Evolutionary conservation across 768 basidiomycete species (phyloP).

Genomic region (Gloeopeniophorella convolvens): DNA sequence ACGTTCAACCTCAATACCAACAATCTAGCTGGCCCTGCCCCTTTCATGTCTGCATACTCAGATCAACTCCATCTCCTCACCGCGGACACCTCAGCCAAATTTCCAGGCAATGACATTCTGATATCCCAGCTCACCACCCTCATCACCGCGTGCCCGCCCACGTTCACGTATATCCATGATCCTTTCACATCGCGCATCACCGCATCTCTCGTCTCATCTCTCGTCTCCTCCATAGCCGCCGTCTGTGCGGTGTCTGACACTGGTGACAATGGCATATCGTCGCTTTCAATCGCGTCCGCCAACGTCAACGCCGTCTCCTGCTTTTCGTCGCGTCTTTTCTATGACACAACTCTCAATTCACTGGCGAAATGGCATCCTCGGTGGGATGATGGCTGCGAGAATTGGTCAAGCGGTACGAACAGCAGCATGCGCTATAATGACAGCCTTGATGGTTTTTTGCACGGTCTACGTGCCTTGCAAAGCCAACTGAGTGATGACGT

Average conservation of each 20-base stretch:
- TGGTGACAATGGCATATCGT: conserved; percentile 1
- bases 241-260: conserved; percentile 1
- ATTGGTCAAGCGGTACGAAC: conserved; percentile 41
- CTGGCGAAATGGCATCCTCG: conserved; percentile 48
- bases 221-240: conserved; percentile 27
- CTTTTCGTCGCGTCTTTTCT: conserved; percentile 57
- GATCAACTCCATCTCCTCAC: conserved; percentile 17
- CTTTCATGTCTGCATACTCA: conserved; percentile 13
- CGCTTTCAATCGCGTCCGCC: conserved; percentile 36
- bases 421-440: conserved; percentile 50
- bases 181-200: conserved; percentile 43
- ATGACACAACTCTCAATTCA: conserved; percentile 56
- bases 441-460: conserved; percentile 61
- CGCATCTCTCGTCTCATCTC: conserved; percentile 34
- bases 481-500: conserved; percentile 9
- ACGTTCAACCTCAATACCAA: too few species aligned
- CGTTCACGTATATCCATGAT: conserved; percentile 67
- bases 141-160: conserved; percentile 39
- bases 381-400: conserved; percentile 57
- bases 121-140: conserved; percentile 25
- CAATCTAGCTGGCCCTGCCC: too few species aligned
- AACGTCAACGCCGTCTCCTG: conserved; percentile 51
- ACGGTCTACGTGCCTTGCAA: conserved; percentile 46
- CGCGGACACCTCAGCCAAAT: conserved; percentile 12
- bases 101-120: conserved; percentile 24